phyloP scores from a whole-genome alignment of 768 basidiomycete species.

The Sporobolomyces roseus region DNA sequence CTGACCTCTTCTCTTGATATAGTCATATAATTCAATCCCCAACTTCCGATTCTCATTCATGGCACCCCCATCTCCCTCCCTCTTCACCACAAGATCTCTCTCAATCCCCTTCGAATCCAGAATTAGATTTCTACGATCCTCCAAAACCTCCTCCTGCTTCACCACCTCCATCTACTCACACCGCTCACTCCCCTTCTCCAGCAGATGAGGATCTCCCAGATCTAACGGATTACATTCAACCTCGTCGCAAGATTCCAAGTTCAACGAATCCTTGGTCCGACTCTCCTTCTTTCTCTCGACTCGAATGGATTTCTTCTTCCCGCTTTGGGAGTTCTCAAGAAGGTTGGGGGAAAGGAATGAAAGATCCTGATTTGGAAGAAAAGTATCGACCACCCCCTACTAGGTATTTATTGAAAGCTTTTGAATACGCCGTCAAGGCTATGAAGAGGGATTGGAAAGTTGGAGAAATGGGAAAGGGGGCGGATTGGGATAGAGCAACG shows the following conservation, averaged over 20 bases:
- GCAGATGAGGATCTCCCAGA: not conserved
- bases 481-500: not conserved
- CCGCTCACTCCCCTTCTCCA: not conserved
- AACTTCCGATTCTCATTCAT: not conserved
- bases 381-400: conserved; percentile 3
- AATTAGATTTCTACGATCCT: conserved; percentile 7
- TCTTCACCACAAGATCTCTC: not conserved
- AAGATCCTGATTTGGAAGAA: not conserved
- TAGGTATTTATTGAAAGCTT: conserved; percentile 21
- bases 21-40: not conserved
- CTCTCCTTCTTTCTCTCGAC: not conserved
- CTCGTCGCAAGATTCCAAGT: conserved; percentile 14
- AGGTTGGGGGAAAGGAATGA: not conserved
- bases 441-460: not conserved
- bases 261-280: conserved; percentile 20
- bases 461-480: not conserved
- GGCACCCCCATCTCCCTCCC: not conserved
- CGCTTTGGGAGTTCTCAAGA: too few relatives aligned
- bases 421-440: conserved; percentile 23
- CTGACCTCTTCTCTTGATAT: not conserved
- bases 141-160: too few relatives aligned
- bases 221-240: conserved; percentile 5
- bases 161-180: not conserved
- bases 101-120: not conserved
- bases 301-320: too few relatives aligned